phyloP scores from a whole-genome alignment of 2,329 filamentous ascomycete species.

The Chaetomium globosum region DNA sequence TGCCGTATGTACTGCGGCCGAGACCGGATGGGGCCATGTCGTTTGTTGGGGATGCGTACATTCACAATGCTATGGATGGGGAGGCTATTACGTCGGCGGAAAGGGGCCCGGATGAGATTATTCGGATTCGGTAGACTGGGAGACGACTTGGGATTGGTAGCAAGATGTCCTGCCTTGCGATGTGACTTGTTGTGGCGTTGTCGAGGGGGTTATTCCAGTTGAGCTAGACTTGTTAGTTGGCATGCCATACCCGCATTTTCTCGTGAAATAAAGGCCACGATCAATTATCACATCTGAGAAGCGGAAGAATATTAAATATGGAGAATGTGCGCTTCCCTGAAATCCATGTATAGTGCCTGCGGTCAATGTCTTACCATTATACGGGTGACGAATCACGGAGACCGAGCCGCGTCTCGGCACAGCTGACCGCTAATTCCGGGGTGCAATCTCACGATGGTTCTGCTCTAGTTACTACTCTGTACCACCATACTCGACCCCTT shows the following conservation, averaged over 20 bases:
- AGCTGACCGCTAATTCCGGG: neutral
- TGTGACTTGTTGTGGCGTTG: neutral
- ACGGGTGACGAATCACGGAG: neutral
- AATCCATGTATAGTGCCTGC: neutral
- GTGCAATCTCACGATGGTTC: neutral
- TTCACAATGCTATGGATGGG: constrained; percentile 3
- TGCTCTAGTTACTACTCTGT: too few relatives aligned
- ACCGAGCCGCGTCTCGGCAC: neutral
- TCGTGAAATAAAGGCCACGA: too few relatives aligned
- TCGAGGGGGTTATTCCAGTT: neutral
- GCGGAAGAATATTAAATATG: neutral
- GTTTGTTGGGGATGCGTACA: constrained; percentile 10
- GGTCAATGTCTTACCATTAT: neutral
- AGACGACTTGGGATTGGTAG: neutral
- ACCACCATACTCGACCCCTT: neutral
- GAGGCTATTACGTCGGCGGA: neutral
- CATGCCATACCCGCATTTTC: neutral
- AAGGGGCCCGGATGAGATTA: constrained; percentile 2
- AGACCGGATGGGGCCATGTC: neutral
- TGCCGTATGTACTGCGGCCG: constrained; percentile 4
- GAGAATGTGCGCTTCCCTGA: neutral
- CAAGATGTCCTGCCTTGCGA: too few relatives aligned
- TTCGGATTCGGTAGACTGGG: neutral
- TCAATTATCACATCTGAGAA: too few relatives aligned
- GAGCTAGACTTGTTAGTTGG: too few relatives aligned